A percentile compares a stretch with the other conserved stretches of the same genome.
phyloP scores from a whole-genome alignment of 2,329 filamentous ascomycete species.

The Hypocreales sp. region DNA sequence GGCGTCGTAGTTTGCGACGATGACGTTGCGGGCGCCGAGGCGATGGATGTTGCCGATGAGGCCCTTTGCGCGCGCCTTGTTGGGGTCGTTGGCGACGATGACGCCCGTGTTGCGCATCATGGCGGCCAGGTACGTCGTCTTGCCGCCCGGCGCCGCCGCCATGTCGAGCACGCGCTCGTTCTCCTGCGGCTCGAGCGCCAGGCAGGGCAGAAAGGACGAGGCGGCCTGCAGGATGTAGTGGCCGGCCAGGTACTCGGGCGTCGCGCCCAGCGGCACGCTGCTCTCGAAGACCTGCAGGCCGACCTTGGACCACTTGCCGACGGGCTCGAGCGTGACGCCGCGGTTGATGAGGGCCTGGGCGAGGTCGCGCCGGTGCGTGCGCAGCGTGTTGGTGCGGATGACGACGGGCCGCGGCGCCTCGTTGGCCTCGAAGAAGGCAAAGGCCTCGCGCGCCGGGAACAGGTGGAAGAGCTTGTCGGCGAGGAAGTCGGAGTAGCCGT shows the following conservation, averaged over 20 bases:
- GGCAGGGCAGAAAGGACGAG: constrained; percentile 91
- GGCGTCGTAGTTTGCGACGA: constrained; percentile 92
- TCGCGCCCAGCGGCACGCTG: constrained; percentile 72
- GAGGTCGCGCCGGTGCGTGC: constrained; percentile 60
- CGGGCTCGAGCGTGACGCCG: constrained; percentile 87
- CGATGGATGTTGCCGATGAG: constrained; percentile 96
- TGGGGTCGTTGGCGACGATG: constrained; percentile 93
- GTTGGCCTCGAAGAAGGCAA: constrained; percentile 98
- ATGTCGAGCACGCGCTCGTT: constrained; percentile 75
- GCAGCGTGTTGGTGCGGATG: constrained; percentile 90
- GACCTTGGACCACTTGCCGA: constrained; percentile 98
- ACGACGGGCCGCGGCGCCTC: constrained; percentile 87
- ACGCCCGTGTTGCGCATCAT: constrained; percentile 63
- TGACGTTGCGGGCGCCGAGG: constrained; percentile 80
- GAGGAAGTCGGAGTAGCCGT: constrained; percentile 89
- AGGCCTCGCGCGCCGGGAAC: constrained; percentile 84
- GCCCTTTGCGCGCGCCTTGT: constrained; percentile 86
- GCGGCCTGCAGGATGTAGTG: constrained; percentile 98
- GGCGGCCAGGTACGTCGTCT: constrained; percentile 51
- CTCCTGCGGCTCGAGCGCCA: constrained; percentile 90
- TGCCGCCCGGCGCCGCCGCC: constrained; percentile 13
- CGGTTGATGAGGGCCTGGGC: constrained; percentile 91
- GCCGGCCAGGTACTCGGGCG: constrained; percentile 90
- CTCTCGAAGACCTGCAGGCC: constrained; percentile 94
- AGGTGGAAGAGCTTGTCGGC: constrained; percentile 90